Conservation (phyloP, 805 yeast species). For the Ascoidea rubescens region DNA sequence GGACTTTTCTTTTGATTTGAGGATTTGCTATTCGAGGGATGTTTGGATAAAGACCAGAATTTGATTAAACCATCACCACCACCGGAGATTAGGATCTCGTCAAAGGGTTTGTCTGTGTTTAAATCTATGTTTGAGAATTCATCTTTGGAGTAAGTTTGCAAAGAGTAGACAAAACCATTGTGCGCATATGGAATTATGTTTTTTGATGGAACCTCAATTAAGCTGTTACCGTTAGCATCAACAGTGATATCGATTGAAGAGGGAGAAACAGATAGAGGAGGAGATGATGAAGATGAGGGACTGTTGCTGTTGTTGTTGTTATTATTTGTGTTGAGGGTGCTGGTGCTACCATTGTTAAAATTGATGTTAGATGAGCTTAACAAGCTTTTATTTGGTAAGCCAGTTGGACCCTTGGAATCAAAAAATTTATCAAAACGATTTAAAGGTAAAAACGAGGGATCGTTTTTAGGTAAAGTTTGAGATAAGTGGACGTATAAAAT, state of each 20-base stretch:
- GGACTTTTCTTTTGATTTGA: conserved; percentile 1
- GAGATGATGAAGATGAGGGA: no score
- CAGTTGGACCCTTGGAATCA: conserved; percentile 83
- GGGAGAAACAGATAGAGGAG: background rate
- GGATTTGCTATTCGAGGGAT: conserved; percentile 11
- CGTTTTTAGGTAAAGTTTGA: conserved; percentile 15
- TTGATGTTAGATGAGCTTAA: no score
- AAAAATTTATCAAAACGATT: conserved; percentile 72
- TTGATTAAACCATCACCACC: conserved; percentile 90
- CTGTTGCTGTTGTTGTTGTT: background rate
- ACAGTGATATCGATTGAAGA: conserved; percentile 8
- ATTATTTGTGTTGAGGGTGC: conserved; percentile 13
- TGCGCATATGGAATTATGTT: conserved; percentile 77
- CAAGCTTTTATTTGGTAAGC: conserved; percentile 22
- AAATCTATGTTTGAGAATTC: conserved; percentile 6
- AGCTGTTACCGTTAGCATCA: conserved; percentile 7
- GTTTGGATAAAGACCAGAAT: conserved; percentile 45
- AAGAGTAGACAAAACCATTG: conserved; percentile 73
- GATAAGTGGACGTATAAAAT: conserved; percentile 51
- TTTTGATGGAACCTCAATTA: conserved; percentile 49
- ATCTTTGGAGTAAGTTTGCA: conserved; percentile 12
- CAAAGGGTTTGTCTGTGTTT: conserved; percentile 14
- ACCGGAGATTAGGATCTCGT: conserved; percentile 42
- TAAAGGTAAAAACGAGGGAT: conserved; percentile 35
- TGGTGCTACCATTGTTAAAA: no score